Evolutionary conservation across 495 filamentous ascomycete species (phyloP).

Genomic region (Penicillium tannophilum): DNA sequence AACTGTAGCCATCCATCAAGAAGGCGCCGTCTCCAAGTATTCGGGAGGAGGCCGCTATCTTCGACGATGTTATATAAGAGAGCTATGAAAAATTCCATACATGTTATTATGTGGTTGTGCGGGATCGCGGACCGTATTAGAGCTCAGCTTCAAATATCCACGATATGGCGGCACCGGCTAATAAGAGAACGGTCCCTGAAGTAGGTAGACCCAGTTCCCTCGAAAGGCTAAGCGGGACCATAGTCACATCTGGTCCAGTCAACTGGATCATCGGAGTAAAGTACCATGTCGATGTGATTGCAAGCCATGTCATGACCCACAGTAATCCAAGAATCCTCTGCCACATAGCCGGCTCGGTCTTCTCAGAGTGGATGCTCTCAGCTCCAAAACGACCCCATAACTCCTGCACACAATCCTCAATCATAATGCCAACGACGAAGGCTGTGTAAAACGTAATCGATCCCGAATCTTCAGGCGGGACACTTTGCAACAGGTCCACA

Average conservation of each 20-base stretch:
- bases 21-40: too few species aligned
- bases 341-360: slow-evolving; percentile 1
- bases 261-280: slow-evolving; percentile 21
- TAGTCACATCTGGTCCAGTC: slow-evolving; percentile 9
- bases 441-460: slow-evolving; percentile 1
- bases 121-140: not conserved
- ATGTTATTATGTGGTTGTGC: too few species aligned
- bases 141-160: not conserved
- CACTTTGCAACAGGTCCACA: slow-evolving; percentile 30
- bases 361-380: not conserved
- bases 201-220: not conserved
- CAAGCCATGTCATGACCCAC: slow-evolving; percentile 20
- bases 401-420: not conserved
- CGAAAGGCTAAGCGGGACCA: slow-evolving; percentile 11
- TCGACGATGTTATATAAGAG: too few species aligned
- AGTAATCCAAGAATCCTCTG: slow-evolving; percentile 5
- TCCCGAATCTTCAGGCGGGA: slow-evolving; percentile 21
- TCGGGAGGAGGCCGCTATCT: too few species aligned
- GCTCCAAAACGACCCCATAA: not conserved
- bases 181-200: not conserved
- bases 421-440: not conserved
- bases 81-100: too few species aligned
- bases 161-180: not conserved
- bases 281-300: slow-evolving; percentile 19
- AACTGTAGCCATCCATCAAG: too few species aligned